Evolutionary conservation across 2,329 filamentous ascomycete species (phyloP).

Genomic region (Didymella glomerata): DNA sequence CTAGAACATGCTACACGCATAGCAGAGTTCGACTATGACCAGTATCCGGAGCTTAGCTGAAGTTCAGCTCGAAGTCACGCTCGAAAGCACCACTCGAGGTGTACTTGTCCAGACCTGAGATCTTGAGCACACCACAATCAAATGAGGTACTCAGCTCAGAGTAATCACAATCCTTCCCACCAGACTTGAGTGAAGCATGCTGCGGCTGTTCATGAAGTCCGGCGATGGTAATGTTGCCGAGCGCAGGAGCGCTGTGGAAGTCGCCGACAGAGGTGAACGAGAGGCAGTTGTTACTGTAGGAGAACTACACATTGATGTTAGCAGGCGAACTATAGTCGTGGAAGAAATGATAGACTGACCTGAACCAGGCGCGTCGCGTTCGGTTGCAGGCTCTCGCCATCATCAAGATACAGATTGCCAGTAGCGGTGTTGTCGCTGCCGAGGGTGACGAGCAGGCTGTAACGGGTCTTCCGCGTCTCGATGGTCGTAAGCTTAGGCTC

Average conservation of each 20-base stretch:
- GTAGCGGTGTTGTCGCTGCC: constrained; percentile 61
- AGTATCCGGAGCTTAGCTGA: not conserved
- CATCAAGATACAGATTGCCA: constrained; percentile 73
- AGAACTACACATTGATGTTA: constrained; percentile 51
- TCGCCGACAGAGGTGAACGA: constrained; percentile 49
- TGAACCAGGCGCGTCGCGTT: constrained; percentile 63
- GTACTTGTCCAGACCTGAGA: constrained; percentile 58
- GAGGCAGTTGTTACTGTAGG: constrained; percentile 19
- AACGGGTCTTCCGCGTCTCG: constrained; percentile 36
- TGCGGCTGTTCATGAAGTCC: constrained; percentile 26
- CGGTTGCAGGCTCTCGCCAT: constrained; percentile 70
- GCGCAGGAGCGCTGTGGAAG: constrained; percentile 62
- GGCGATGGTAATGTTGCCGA: constrained; percentile 66
- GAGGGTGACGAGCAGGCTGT: constrained; percentile 62
- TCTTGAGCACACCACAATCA: constrained; percentile 54
- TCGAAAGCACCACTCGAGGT: constrained; percentile 64
- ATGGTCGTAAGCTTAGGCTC: constrained; percentile 46
- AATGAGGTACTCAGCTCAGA: constrained; percentile 8
- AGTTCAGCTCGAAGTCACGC: constrained; percentile 59
- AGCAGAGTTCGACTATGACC: not conserved
- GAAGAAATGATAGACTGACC: constrained; percentile 46
- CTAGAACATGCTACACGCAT: not conserved
- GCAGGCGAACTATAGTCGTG: constrained; percentile 45
- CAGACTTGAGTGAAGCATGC: constrained; percentile 35
- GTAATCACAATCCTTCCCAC: constrained; percentile 8